phyloP scores from a whole-genome alignment of 208 protist genomes.

The Plasmodiophora brassicae region DNA sequence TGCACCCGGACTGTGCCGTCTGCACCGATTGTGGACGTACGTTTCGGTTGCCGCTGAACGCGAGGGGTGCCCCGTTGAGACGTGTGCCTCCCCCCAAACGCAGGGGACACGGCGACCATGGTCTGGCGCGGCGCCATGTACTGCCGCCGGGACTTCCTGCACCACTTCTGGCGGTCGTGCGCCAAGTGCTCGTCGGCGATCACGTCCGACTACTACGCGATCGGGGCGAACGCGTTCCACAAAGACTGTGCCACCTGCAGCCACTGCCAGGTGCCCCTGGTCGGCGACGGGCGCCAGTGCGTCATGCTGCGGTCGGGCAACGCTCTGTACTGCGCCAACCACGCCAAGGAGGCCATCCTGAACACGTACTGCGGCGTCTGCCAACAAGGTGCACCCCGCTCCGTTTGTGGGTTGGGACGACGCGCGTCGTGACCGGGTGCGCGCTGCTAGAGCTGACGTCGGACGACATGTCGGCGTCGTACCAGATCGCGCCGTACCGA shows the following conservation, averaged over 20 bases:
- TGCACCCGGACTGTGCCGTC: not conserved
- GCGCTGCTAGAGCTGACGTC: not conserved
- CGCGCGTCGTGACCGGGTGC: too few species aligned
- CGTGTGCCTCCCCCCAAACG: not conserved
- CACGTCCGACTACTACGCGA: not conserved
- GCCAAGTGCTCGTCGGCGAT: not conserved
- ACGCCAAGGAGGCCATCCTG: not conserved
- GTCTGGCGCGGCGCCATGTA: not conserved
- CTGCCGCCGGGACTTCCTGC: not conserved
- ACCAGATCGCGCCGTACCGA: not conserved
- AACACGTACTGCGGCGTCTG: not conserved
- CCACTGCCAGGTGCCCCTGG: not conserved
- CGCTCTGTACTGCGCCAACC: not conserved
- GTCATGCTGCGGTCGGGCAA: not conserved
- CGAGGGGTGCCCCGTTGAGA: not conserved
- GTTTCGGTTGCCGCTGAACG: not conserved
- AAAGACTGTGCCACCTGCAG: not conserved
- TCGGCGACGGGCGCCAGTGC: not conserved
- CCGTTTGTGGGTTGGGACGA: too few species aligned
- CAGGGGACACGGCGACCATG: not conserved
- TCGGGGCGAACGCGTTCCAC: not conserved
- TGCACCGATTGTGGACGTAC: not conserved
- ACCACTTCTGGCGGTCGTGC: not conserved
- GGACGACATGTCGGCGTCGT: not conserved
- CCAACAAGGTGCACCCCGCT: not conserved